Base-by-base conservation (phyloP, 345 rosid species). In the rapeseed (Brassica napus) region DNA sequence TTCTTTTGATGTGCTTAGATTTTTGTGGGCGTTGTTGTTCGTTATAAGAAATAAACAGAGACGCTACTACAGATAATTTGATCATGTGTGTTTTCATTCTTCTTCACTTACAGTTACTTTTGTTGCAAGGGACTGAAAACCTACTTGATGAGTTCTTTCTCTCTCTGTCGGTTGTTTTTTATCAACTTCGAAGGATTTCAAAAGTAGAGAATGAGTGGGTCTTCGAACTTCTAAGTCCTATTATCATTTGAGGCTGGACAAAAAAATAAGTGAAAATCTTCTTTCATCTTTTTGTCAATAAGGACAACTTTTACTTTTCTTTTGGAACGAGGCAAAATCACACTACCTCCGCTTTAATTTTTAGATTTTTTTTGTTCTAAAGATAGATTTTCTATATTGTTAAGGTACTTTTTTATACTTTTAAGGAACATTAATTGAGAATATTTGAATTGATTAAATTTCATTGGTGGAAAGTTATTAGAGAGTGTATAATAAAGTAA, bases 1-100 rank as follows among this genome's bases (percentile, higher is more conserved):
- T 94, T 94, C 97, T 89, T 94, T 92, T 71, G 9, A 79, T 94
- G 97, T 94, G 92, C 78, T 84, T 94, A 89, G 87, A 85, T 86
- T 88, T 72, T 82, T 83, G 81, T 80, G 68, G 68, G 83, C 58
- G 69, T 70, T 71, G 80, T 79, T 77, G 77, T 77, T 58, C 60
- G 75, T 82, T 83, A 79, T 65, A 84, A 78, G 18, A 69, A 92
- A 88, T 87, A 89, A 92, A 83, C 65, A 60, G 47, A 74, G 85
- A 89, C 89, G 89, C 73, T 75, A 61, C 65, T 63, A 65, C 28
- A 82, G 21, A 67, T 68, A 71, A 77, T 71, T 72, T 79, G 71
- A 49, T 68, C 44, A 61, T 68, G 47, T 73, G 18, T 74, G 24
- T 68, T 15, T 54, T 44, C 52, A 5, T 47, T 57, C 37, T 64